Conservation (phyloP, 768 basidiomycete species). For the Lactifluus echinatus region DNA sequence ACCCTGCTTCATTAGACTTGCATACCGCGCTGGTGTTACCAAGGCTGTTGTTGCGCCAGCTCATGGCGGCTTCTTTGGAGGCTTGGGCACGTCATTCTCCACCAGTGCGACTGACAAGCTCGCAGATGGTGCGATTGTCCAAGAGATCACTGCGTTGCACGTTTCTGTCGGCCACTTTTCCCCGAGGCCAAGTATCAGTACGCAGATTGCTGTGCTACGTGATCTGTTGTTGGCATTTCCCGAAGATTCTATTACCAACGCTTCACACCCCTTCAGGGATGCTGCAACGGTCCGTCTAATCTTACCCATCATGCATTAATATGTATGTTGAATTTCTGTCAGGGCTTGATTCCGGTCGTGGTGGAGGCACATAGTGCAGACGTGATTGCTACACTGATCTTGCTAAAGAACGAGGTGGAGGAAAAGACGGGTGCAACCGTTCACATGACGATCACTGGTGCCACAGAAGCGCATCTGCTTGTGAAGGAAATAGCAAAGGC, state of each 20-base stretch:
- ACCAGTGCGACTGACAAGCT: conserved; percentile 52
- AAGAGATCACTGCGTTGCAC: conserved; percentile 59
- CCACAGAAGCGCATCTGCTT: conserved; percentile 60
- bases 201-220: conserved; percentile 56
- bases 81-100: conserved; percentile 55
- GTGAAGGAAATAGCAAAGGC: conserved; percentile 64
- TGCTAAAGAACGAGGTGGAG: conserved; percentile 57
- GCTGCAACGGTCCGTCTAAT: conserved; percentile 35
- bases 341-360: conserved; percentile 55
- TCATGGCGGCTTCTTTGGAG: conserved; percentile 47
- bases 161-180: conserved; percentile 43
- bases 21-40: conserved; percentile 69
- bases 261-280: conserved; percentile 35
- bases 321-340: conserved; percentile 4
- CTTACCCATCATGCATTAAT: background rate
- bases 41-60: conserved; percentile 54
- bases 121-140: conserved; percentile 53
- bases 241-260: conserved; percentile 30
- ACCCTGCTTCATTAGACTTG: conserved; percentile 38
- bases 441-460: conserved; percentile 47
- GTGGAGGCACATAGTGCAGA: conserved; percentile 59
- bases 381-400: conserved; percentile 54
- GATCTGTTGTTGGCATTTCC: conserved; percentile 34
- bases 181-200: conserved; percentile 46
- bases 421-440: conserved; percentile 32